Evolutionary conservation across 2,329 filamentous ascomycete species (phyloP).

Genomic region (Epichloe aotearoae): DNA sequence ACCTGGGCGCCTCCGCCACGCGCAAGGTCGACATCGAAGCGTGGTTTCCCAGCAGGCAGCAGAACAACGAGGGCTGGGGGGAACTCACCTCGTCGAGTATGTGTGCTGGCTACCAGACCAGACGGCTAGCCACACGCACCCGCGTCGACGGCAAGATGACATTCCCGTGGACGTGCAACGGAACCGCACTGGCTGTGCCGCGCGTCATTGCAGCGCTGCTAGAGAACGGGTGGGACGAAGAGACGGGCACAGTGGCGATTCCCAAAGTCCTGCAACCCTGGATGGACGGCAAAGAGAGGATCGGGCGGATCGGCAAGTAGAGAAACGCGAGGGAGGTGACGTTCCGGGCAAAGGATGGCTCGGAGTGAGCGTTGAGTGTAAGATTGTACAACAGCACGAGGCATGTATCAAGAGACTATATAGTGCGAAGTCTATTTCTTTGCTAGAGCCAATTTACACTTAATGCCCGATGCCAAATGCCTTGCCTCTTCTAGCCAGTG

Average conservation of each 20-base stretch:
- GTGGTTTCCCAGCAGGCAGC: slow-evolving; percentile 70
- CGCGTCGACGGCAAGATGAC: slow-evolving; percentile 42
- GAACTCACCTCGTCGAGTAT: slow-evolving; percentile 85
- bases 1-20: slow-evolving; percentile 77
- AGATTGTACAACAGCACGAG: too few relatives aligned
- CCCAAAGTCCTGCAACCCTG: slow-evolving; percentile 69
- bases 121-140: slow-evolving; percentile 65
- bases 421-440: too few relatives aligned
- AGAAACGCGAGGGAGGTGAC: slow-evolving; percentile 7
- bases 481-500: too few relatives aligned
- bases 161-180: slow-evolving; percentile 87
- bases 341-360: background rate
- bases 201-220: slow-evolving; percentile 77
- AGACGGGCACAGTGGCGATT: slow-evolving; percentile 51
- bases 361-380: too few relatives aligned
- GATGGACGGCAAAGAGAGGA: slow-evolving; percentile 65
- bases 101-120: slow-evolving; percentile 88
- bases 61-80: slow-evolving; percentile 58
- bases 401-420: too few relatives aligned
- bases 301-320: slow-evolving; percentile 28
- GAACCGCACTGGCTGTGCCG: slow-evolving; percentile 84
- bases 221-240: slow-evolving; percentile 80
- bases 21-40: slow-evolving; percentile 91
- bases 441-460: too few relatives aligned
- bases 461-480: too few relatives aligned